phyloP scores from a whole-genome alignment of 129 eudicot genomes.

The Helianthus annuus region HanXRQr2.0-SUNRISE NC_035443.2:31309961-31310460 shows the following conservation, averaged over 20 bases:
- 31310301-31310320: not conserved
- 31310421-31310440: constrained; percentile 70
- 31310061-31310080: not conserved
- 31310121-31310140: too few relatives aligned
- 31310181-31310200: not conserved
- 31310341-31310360: constrained; percentile 55
- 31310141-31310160: too few relatives aligned
- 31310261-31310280: constrained; percentile 68
- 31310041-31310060: not conserved
- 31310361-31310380: constrained; percentile 81
- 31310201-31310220: constrained; percentile 38
- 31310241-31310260: constrained; percentile 71
- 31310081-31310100: not conserved
- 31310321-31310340: not conserved
- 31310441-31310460: constrained; percentile 79
- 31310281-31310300: not conserved
- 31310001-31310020: not conserved
- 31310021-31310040: not conserved
- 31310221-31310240: constrained; percentile 60
- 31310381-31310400: constrained; percentile 76
- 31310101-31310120: not conserved
- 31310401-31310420: constrained; percentile 70
- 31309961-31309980: not conserved
- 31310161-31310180: not conserved
- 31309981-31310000: not conserved